Evolutionary conservation across 1,284 basidiomycete genomes (phyloP).

Genomic region (Tilletia setariae): DNA sequence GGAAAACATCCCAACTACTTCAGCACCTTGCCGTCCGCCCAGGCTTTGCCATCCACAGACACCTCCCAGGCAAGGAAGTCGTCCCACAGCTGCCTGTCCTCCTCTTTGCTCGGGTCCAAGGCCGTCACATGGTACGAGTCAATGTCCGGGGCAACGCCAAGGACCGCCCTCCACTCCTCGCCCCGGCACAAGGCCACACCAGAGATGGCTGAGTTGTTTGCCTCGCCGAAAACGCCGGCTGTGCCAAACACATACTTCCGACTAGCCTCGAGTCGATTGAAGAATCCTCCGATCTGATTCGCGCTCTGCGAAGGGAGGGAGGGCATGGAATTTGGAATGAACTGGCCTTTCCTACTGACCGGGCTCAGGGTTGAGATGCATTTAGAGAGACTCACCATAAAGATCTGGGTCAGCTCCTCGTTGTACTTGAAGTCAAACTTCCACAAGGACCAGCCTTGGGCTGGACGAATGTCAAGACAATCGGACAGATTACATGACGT

Average conservation of each 20-base stretch:
- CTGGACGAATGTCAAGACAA: slow-evolving; percentile 35
- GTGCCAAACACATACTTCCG: slow-evolving; percentile 75
- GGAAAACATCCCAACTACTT: slow-evolving; percentile 39
- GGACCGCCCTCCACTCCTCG: slow-evolving; percentile 54
- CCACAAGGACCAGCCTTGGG: slow-evolving; percentile 84
- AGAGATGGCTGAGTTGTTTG: slow-evolving; percentile 62
- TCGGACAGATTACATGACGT: background rate
- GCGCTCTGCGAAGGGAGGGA: slow-evolving; percentile 68
- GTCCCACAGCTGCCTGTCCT: slow-evolving; percentile 55
- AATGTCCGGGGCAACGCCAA: slow-evolving; percentile 73
- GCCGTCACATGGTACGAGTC: slow-evolving; percentile 81
- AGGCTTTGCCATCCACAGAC: slow-evolving; percentile 38
- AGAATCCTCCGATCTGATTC: slow-evolving; percentile 80
- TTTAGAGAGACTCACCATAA: slow-evolving; percentile 26
- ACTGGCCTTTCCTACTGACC: background rate
- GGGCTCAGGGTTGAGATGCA: too few relatives aligned
- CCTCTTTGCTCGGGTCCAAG: slow-evolving; percentile 50
- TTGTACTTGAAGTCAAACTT: slow-evolving; percentile 96
- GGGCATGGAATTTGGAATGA: background rate
- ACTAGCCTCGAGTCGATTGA: slow-evolving; percentile 69
- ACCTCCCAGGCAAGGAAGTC: slow-evolving; percentile 54
- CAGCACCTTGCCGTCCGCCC: slow-evolving; percentile 51
- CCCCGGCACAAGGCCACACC: slow-evolving; percentile 82
- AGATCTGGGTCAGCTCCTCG: slow-evolving; percentile 77
- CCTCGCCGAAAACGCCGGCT: slow-evolving; percentile 78